Conservation (phyloP, 495 filamentous ascomycete genomes). For the Penicillium cosmopolitanum region DNA sequence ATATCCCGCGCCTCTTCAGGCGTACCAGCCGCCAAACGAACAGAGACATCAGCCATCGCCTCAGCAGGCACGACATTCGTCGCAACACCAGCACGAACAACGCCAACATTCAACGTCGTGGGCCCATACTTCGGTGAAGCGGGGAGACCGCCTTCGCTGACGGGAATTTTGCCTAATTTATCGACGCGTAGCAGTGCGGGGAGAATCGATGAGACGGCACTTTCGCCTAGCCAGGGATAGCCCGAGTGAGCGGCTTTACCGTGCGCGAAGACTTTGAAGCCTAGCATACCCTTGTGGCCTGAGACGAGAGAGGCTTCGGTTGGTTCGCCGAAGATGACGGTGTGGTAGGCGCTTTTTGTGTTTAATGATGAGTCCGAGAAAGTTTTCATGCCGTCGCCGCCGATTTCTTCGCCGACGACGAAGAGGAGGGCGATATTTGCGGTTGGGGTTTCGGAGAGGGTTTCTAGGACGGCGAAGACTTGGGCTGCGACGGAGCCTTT, state of each 20-base stretch:
- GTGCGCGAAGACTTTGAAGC: constrained; percentile 62
- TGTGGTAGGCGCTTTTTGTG: constrained; percentile 50
- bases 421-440: constrained; percentile 72
- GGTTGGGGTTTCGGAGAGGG: constrained; percentile 50
- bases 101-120: constrained; percentile 85
- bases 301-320: constrained; percentile 84
- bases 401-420: constrained; percentile 85
- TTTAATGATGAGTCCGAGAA: constrained; percentile 49
- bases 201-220: constrained; percentile 75
- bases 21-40: constrained; percentile 75
- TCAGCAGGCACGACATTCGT: constrained; percentile 81
- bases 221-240: constrained; percentile 83
- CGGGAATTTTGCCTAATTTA: constrained; percentile 50
- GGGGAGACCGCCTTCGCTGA: constrained; percentile 61
- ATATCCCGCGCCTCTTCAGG: constrained; percentile 55
- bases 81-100: constrained; percentile 80
- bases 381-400: constrained; percentile 80
- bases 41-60: constrained; percentile 66
- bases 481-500: constrained; percentile 87
- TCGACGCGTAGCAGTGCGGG: constrained; percentile 66
- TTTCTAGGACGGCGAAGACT: constrained; percentile 66
- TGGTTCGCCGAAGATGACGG: constrained; percentile 88
- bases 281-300: constrained; percentile 84
- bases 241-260: constrained; percentile 87
- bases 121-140: constrained; percentile 75